These are phyloP conservation scores for Aspergillus sp. DNA, from an alignment of 2,329 filamentous ascomycete species.

Conservation along the genomic window DNA sequence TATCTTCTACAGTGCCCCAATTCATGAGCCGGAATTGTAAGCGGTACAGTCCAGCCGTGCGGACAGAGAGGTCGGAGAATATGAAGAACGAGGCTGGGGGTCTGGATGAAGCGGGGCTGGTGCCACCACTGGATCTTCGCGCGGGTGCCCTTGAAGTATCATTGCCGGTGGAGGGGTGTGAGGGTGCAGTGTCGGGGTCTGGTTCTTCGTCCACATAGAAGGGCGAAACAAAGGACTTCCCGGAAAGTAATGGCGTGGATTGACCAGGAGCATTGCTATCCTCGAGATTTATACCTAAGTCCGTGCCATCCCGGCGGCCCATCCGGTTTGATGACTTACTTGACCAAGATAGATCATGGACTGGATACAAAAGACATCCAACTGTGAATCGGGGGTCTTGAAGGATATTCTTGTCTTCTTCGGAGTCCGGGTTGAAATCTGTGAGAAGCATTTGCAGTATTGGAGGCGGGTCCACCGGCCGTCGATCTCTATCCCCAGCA, in stretches of 20 bases:
- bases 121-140: constrained; percentile 4
- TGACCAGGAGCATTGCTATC: constrained; percentile 19
- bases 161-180: constrained; percentile 31
- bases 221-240: constrained; percentile 43
- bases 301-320: background rate
- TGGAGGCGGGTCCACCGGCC: constrained; percentile 48
- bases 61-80: constrained; percentile 49
- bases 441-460: constrained; percentile 47
- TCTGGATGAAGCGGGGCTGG: constrained; percentile 10
- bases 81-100: constrained; percentile 48
- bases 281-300: constrained; percentile 13
- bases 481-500: constrained; percentile 47
- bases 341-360: constrained; percentile 17
- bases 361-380: constrained; percentile 44
- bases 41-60: constrained; percentile 45
- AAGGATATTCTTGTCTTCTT: constrained; percentile 39
- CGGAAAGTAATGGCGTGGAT: constrained; percentile 35
- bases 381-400: constrained; percentile 43
- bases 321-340: background rate
- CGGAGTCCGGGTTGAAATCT: constrained; percentile 42
- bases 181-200: constrained; percentile 42
- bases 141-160: constrained; percentile 2
- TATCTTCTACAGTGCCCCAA: constrained; percentile 35
- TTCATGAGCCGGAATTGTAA: constrained; percentile 49
- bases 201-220: constrained; percentile 45